Conservation (phyloP, 1,139 yeast genomes). For the Debaryomyces subglobosus region DNA sequence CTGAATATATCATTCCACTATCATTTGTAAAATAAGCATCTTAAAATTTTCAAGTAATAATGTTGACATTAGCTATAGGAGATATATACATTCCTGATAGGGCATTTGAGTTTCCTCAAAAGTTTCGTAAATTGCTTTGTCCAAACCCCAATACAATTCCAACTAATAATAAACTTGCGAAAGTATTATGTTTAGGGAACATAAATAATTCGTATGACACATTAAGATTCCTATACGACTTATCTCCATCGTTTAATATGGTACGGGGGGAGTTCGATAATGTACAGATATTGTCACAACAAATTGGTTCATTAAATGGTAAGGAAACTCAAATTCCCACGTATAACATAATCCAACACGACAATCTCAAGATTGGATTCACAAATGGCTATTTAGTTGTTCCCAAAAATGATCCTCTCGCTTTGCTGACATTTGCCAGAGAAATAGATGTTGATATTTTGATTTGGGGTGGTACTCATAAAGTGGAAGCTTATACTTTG, state of each 20-base stretch:
- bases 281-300: constrained; percentile 34
- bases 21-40: neutral
- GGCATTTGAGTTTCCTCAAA: constrained; percentile 58
- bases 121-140: constrained; percentile 71
- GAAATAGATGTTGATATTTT: constrained; percentile 90
- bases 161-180: constrained; percentile 69
- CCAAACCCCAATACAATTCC: constrained; percentile 49
- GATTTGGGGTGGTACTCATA: constrained; percentile 96
- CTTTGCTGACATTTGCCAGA: constrained; percentile 79
- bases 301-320: constrained; percentile 27
- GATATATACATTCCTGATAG: constrained; percentile 91
- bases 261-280: constrained; percentile 81
- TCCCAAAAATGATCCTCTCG: constrained; percentile 86
- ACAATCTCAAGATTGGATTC: constrained; percentile 77
- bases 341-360: constrained; percentile 67
- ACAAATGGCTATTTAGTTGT: constrained; percentile 83
- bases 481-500: constrained; percentile 88
- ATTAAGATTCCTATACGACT: constrained; percentile 59
- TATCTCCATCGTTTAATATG: constrained; percentile 72
- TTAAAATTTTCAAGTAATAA: constrained; percentile 22
- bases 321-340: constrained; percentile 59
- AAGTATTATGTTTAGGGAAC: constrained; percentile 86
- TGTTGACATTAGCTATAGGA: constrained; percentile 89
- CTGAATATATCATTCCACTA: neutral
- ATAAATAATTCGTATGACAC: constrained; percentile 71